Evolutionary conservation across 1,284 basidiomycete genomes (phyloP).

Genomic region (Cerrena zonata): DNA sequence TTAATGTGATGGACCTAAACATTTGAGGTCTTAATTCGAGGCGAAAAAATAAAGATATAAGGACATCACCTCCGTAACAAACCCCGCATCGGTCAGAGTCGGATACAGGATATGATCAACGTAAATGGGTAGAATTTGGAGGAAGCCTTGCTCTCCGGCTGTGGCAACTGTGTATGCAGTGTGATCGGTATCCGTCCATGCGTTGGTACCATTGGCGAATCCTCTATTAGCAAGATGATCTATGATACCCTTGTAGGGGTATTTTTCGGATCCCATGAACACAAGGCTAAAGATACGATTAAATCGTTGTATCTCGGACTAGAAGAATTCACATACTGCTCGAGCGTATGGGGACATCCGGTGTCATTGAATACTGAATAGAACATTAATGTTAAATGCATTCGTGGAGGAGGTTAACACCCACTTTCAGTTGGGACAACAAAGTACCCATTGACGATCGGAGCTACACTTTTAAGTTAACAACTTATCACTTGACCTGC

Average conservation of each 20-base stretch:
- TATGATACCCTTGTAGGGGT: constrained; percentile 95
- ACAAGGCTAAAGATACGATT: constrained; percentile 52
- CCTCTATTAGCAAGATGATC: constrained; percentile 96
- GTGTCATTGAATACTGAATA: constrained; percentile 85
- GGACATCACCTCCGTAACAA: constrained; percentile 75
- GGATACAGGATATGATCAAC: constrained; percentile 97
- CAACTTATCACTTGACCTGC: neutral
- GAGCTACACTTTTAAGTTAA: constrained; percentile 44
- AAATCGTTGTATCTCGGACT: neutral
- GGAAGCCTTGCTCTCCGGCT: constrained; percentile 91
- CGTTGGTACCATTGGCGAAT: constrained; percentile 89
- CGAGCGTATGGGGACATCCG: constrained; percentile 89
- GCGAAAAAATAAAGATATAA: no score
- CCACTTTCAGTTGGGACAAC: constrained; percentile 87
- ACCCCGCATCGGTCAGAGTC: constrained; percentile 86
- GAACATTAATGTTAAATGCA: no score
- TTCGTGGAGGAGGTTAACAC: no score
- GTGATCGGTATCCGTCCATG: constrained; percentile 81
- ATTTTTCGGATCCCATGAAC: constrained; percentile 91
- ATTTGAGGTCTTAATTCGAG: no score
- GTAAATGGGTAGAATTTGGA: constrained; percentile 91
- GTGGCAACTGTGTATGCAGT: constrained; percentile 97
- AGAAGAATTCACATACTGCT: constrained; percentile 60
- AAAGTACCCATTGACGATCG: constrained; percentile 90
- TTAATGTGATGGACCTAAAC: constrained; percentile 93